phyloP scores from a whole-genome alignment of 768 basidiomycete genomes.

The Leccinum boreale region DNA sequence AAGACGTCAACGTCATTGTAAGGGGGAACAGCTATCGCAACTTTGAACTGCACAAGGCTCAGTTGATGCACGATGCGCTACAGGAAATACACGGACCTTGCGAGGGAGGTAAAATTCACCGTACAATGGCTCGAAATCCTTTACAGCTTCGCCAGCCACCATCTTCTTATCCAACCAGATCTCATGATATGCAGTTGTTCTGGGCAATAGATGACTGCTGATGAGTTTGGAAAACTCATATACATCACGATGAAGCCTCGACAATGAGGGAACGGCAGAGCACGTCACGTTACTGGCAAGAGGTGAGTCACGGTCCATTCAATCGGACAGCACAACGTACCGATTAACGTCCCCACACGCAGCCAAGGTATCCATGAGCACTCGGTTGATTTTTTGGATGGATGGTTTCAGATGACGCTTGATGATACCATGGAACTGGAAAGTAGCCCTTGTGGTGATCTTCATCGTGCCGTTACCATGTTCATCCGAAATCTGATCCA shows the following conservation, averaged over 20 bases:
- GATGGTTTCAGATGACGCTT: constrained; percentile 94
- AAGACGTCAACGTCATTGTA: constrained; percentile 96
- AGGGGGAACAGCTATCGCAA: constrained; percentile 87
- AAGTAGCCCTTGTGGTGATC: constrained; percentile 95
- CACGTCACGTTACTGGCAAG: constrained; percentile 77
- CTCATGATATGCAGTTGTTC: constrained; percentile 94
- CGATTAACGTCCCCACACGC: constrained; percentile 98
- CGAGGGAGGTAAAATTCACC: constrained; percentile 96
- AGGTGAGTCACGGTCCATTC: constrained; percentile 3
- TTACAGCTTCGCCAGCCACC: constrained; percentile 89
- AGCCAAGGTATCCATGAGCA: constrained; percentile 89
- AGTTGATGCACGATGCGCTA: background rate
- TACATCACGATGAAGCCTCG: constrained; percentile 80
- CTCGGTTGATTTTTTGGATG: constrained; percentile 93
- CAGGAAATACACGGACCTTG: constrained; percentile 54
- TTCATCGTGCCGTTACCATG: constrained; percentile 94
- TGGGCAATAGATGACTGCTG: constrained; percentile 83
- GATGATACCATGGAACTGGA: constrained; percentile 99
- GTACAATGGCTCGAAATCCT: constrained; percentile 96
- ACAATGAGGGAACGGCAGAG: constrained; percentile 86
- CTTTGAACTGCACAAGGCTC: constrained; percentile 72
- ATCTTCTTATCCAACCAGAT: constrained; percentile 99
- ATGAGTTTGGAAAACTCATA: constrained; percentile 80
- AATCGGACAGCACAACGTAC: constrained; percentile 35
- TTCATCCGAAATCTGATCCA: constrained; percentile 91